phyloP scores from a whole-genome alignment of 257 asterid genomes.

The Penstemon davidsonii region DNA sequence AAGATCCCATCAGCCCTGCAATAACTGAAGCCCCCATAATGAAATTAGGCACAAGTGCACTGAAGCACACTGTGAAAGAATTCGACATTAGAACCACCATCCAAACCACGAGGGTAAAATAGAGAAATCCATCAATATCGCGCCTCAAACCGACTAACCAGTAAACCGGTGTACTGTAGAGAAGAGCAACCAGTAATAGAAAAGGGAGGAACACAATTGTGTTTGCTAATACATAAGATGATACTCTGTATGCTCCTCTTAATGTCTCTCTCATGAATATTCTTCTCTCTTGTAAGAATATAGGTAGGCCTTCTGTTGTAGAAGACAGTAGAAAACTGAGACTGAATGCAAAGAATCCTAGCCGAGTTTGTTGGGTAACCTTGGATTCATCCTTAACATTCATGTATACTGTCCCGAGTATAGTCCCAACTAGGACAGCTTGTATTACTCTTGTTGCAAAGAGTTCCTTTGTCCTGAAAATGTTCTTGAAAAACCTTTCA shows the following conservation, averaged over 20 bases:
- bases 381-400: slow-evolving; percentile 46
- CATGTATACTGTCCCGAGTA: slow-evolving; percentile 75
- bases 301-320: slow-evolving; percentile 79
- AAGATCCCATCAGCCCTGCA: slow-evolving; percentile 91
- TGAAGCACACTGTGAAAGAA: slow-evolving; percentile 79
- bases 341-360: slow-evolving; percentile 83
- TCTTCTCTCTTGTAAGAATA: slow-evolving; percentile 73
- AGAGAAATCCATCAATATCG: slow-evolving; percentile 58
- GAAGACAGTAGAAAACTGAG: slow-evolving; percentile 76
- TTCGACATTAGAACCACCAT: slow-evolving; percentile 73
- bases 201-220: slow-evolving; percentile 72
- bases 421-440: slow-evolving; percentile 56
- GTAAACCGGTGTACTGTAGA: slow-evolving; percentile 65
- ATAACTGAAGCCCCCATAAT: slow-evolving; percentile 80
- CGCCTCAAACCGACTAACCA: slow-evolving; percentile 79
- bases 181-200: slow-evolving; percentile 55
- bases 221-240: slow-evolving; percentile 74
- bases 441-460: slow-evolving; percentile 64
- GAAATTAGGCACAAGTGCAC: slow-evolving; percentile 84
- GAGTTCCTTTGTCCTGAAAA: slow-evolving; percentile 71
- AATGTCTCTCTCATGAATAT: slow-evolving; percentile 67
- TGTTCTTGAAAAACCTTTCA: slow-evolving; percentile 65
- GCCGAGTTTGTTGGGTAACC: slow-evolving; percentile 51
- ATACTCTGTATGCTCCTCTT: slow-evolving; percentile 80
- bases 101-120: slow-evolving; percentile 70